A percentile compares a stretch with the other conserved stretches of the same genome.
phyloP scores from a whole-genome alignment of 2,329 filamentous ascomycete genomes.

The Xylariaceae sp. region DNA sequence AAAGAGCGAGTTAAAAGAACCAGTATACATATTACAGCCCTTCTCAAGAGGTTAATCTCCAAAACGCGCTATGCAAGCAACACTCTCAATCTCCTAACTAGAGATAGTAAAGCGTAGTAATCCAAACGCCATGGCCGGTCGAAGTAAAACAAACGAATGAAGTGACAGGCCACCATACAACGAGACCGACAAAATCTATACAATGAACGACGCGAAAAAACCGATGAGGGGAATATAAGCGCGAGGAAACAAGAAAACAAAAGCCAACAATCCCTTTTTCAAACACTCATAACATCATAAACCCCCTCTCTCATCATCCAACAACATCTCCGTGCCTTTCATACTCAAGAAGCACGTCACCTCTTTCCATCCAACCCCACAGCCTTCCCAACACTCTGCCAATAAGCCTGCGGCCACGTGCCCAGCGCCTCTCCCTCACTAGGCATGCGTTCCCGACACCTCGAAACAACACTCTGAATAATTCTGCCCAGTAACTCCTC shows the following conservation, averaged over 20 bases:
- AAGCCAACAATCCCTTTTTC: background rate
- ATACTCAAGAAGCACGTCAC: background rate
- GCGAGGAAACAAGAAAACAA: background rate
- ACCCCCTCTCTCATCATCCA: background rate
- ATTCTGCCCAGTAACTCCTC: conserved; percentile 62
- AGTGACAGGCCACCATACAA: background rate
- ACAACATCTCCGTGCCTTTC: background rate
- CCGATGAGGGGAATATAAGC: background rate
- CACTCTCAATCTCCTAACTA: no score
- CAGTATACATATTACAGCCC: no score
- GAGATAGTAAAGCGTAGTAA: no score
- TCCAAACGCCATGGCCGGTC: background rate
- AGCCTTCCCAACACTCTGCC: conserved; percentile 56
- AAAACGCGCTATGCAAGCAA: no score
- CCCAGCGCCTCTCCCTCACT: conserved; percentile 55
- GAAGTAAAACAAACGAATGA: background rate
- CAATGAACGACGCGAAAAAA: background rate
- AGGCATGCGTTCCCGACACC: conserved; percentile 58
- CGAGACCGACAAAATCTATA: background rate
- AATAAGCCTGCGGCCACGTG: conserved; percentile 61
- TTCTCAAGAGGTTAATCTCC: no score
- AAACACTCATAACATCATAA: background rate
- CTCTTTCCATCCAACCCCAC: conserved; percentile 28
- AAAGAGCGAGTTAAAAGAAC: no score
- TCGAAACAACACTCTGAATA: conserved; percentile 59